Conservation (phyloP, 148 eudicot genomes). For the Dysphania ambrosioides region DNA sequence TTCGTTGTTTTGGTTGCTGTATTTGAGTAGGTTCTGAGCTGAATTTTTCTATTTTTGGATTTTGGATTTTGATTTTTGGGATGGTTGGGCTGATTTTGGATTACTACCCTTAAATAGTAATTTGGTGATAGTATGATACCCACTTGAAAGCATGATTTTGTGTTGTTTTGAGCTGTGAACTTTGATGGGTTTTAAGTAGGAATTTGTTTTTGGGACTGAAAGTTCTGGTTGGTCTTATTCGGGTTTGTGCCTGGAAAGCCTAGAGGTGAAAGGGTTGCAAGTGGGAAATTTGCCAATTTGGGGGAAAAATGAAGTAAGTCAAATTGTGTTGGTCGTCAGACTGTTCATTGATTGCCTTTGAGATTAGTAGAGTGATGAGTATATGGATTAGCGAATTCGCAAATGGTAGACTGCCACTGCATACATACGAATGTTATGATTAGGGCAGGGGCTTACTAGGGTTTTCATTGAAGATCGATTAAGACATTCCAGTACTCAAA, state of each 20-base stretch:
- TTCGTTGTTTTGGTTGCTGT: neutral
- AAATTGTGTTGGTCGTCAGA: neutral
- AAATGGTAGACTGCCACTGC: neutral
- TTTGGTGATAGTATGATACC: neutral
- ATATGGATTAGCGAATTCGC: neutral
- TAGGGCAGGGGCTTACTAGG: neutral
- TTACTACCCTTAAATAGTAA: neutral
- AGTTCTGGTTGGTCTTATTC: neutral
- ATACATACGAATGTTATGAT: neutral
- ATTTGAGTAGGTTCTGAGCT: neutral
- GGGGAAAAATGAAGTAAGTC: neutral
- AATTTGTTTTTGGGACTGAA: neutral
- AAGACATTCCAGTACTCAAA: neutral
- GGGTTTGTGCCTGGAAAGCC: neutral
- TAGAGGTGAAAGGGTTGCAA: neutral
- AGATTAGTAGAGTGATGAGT: neutral
- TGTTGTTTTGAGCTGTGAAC: slow-evolving; percentile 6
- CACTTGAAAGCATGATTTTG: neutral
- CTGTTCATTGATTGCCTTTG: neutral
- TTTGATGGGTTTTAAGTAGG: neutral
- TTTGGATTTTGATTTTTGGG: neutral
- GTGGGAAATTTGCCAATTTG: neutral
- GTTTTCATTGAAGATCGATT: neutral
- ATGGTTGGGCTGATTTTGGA: neutral
- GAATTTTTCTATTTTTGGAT: neutral